Conservation (phyloP, 2,329 filamentous ascomycete species). For the Aspergillus pseudotamarii region DNA sequence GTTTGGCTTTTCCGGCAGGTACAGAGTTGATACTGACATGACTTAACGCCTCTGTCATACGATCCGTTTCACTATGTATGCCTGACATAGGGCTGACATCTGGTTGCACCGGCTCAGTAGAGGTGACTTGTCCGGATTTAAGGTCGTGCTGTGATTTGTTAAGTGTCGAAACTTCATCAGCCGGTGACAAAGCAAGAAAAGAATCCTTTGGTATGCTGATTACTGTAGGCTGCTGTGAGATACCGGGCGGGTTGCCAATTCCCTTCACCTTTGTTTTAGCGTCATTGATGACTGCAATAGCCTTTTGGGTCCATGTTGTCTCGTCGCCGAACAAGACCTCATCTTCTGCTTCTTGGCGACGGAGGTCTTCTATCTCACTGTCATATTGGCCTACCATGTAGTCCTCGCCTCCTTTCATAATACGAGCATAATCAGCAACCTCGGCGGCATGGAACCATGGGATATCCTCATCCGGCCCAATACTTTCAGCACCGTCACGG, state of each 20-base stretch:
- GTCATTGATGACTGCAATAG: conserved; percentile 71
- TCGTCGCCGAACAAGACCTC: conserved; percentile 91
- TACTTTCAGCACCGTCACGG: conserved; percentile 73
- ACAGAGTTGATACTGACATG: conserved; percentile 24
- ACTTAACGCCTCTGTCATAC: conserved; percentile 29
- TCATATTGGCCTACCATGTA: conserved; percentile 86
- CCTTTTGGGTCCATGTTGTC: conserved; percentile 87
- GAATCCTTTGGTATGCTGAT: conserved; percentile 51
- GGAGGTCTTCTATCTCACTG: conserved; percentile 73
- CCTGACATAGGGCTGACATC: conserved; percentile 6
- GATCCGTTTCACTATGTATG: conserved; percentile 22
- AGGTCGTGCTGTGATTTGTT: conserved; percentile 53
- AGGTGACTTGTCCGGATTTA: conserved; percentile 47
- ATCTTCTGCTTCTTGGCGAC: conserved; percentile 80
- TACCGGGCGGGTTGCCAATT: conserved; percentile 65
- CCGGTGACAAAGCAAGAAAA: conserved; percentile 52
- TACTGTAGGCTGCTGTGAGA: conserved; percentile 54
- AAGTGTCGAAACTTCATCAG: conserved; percentile 54
- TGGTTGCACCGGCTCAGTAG: conserved; percentile 22
- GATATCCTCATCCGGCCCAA: conserved; percentile 72
- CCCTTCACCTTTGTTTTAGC: conserved; percentile 74
- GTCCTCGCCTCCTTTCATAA: conserved; percentile 89
- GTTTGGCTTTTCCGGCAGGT: conserved; percentile 26
- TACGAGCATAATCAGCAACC: conserved; percentile 88
- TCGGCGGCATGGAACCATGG: conserved; percentile 96